Evolutionary conservation across 345 rosid species (phyloP).

Genomic region (Mangifera indica): DNA sequence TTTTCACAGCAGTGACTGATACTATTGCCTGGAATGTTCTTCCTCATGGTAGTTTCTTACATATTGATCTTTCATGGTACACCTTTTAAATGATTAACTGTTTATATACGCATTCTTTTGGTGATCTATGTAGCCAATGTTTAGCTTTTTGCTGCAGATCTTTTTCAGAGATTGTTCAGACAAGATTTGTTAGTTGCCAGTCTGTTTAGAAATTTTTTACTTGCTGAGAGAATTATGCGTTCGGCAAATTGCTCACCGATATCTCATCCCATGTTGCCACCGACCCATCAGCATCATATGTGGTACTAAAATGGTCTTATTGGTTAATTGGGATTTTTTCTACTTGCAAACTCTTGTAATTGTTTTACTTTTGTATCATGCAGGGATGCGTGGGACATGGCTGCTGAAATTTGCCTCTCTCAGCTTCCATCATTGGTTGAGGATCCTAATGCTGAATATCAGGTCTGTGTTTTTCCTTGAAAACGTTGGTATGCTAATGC

Average conservation of each 20-base stretch:
- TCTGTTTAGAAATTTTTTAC: constrained; percentile 89
- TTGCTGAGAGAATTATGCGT: constrained; percentile 99
- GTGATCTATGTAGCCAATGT: constrained; percentile 16
- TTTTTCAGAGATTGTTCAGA: constrained; percentile 92
- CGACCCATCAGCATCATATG: constrained; percentile 99
- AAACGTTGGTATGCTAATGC: background rate
- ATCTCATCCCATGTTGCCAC: constrained; percentile 93
- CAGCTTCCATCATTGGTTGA: constrained; percentile 88
- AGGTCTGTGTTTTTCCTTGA: constrained; percentile 44
- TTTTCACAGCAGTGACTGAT: constrained; percentile 97
- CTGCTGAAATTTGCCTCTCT: constrained; percentile 99
- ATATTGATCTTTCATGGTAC: background rate
- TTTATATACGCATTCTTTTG: no score
- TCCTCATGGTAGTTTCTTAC: constrained; percentile 78
- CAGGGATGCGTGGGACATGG: constrained; percentile 99
- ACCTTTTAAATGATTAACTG: no score
- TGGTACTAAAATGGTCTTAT: constrained; percentile 53
- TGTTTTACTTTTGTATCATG: constrained; percentile 17
- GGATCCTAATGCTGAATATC: constrained; percentile 80
- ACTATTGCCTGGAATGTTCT: constrained; percentile 99
- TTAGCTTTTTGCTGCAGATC: constrained; percentile 56
- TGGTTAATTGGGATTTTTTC: constrained; percentile 5
- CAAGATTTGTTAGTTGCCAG: constrained; percentile 98
- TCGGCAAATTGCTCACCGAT: constrained; percentile 98
- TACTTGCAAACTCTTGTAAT: constrained; percentile 9